phyloP scores from a whole-genome alignment of 2,329 filamentous ascomycete genomes.

The Ophiostoma sp. region DNA sequence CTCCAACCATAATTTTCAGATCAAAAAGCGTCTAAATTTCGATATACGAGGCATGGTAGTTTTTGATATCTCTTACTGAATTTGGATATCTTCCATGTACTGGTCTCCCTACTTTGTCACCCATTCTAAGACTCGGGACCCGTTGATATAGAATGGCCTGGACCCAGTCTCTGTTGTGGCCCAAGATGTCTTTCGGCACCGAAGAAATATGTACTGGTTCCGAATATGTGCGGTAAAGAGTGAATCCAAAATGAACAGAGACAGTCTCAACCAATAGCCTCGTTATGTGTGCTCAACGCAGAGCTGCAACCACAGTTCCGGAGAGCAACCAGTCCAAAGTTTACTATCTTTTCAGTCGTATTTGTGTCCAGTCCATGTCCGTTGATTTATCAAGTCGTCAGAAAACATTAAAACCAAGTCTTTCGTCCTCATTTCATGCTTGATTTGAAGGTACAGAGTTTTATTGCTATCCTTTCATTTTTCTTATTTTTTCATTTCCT shows the following conservation, averaged over 20 bases:
- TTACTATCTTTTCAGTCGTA: not conserved
- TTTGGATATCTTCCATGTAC: not conserved
- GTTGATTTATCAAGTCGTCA: not conserved
- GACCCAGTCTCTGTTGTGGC: not conserved
- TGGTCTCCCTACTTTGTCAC: not conserved
- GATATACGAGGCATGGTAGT: not conserved
- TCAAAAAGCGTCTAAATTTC: not conserved
- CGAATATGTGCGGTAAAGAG: not conserved
- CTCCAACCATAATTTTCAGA: not conserved
- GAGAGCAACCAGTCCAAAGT: not conserved
- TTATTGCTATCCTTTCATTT: not conserved
- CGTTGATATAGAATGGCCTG: not conserved
- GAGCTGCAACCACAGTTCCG: not conserved
- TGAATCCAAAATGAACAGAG: not conserved
- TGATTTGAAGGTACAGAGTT: not conserved
- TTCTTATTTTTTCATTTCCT: not conserved
- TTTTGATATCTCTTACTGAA: not conserved
- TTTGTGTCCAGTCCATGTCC: not conserved
- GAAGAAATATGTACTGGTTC: not conserved
- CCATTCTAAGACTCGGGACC: not conserved
- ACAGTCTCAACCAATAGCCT: not conserved
- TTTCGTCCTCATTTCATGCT: not conserved
- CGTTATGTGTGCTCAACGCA: not conserved
- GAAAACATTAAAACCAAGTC: not conserved
- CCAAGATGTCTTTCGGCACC: conserved; percentile 8